These are phyloP conservation scores for Fusarium sambucinum DNA, from an alignment of 2,329 filamentous ascomycete genomes.

Conservation along the genomic window DNA sequence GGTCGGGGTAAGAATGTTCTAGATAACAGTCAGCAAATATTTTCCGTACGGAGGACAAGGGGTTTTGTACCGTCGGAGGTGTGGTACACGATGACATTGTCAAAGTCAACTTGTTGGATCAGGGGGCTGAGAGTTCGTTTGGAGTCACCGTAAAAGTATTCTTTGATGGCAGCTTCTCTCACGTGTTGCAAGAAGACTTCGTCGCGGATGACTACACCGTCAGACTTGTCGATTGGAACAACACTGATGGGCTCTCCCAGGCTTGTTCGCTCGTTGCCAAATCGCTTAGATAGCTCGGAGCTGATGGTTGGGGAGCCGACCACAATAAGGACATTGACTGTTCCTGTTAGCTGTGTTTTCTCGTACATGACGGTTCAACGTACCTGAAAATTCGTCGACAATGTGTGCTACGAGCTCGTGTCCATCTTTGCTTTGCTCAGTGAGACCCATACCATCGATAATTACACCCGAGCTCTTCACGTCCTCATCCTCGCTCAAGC, in stretches of 20 bases:
- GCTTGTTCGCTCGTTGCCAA: conserved; percentile 67
- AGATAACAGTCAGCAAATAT: conserved; percentile 28
- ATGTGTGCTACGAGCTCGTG: conserved; percentile 87
- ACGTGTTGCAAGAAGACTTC: conserved; percentile 78
- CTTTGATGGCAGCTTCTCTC: conserved; percentile 82
- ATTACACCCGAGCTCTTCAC: conserved; percentile 82
- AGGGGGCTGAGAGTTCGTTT: conserved; percentile 85
- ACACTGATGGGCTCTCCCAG: conserved; percentile 78
- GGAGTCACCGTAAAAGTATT: conserved; percentile 93
- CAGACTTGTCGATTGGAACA: conserved; percentile 84
- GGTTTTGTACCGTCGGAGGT: conserved; percentile 67
- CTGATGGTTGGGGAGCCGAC: conserved; percentile 83
- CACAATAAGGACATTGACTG: conserved; percentile 84
- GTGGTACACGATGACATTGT: conserved; percentile 78
- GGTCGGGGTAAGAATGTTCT: conserved; percentile 50
- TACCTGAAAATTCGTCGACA: conserved; percentile 66
- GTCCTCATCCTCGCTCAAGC: conserved; percentile 79
- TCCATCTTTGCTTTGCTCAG: conserved; percentile 73
- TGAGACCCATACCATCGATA: conserved; percentile 82
- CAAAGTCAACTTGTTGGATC: conserved; percentile 85
- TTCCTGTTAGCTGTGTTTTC: conserved; percentile 56
- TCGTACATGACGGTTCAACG: not conserved
- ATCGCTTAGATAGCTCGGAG: conserved; percentile 78
- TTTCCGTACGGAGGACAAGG: not conserved
- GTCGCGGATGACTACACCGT: conserved; percentile 84